Percentiles rank a stretch among this genome's conserved stretches.
These are phyloP conservation scores for Fusarium acutatum DNA, from an alignment of 2,329 filamentous ascomycete genomes.

Conservation along the genomic window DNA sequence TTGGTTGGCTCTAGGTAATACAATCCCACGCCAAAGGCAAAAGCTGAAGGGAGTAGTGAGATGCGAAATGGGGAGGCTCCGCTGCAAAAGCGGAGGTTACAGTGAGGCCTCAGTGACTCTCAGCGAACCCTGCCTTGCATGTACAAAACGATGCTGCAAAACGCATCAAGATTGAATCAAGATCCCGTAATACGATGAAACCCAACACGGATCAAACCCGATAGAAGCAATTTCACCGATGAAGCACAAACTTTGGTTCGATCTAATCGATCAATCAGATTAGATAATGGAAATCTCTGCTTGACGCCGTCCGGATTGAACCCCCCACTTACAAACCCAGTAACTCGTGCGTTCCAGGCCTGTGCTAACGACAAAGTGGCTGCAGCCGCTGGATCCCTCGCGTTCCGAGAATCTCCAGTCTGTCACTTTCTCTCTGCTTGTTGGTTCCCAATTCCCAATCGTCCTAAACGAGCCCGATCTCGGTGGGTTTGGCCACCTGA, in stretches of 20 bases:
- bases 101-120: not conserved
- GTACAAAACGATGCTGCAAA: not conserved
- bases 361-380: constrained; percentile 27
- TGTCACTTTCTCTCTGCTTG: not conserved
- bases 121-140: not conserved
- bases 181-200: not conserved
- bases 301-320: not conserved
- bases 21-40: not conserved
- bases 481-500: constrained; percentile 22
- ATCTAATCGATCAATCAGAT: constrained; percentile 39
- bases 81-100: constrained; percentile 21
- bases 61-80: not conserved
- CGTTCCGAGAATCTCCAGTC: constrained; percentile 2
- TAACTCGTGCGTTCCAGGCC: constrained; percentile 29
- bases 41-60: not conserved
- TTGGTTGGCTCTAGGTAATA: not conserved
- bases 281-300: constrained; percentile 33
- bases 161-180: not conserved
- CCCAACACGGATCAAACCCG: not conserved
- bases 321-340: constrained; percentile 11
- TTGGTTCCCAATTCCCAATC: not conserved
- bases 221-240: not conserved
- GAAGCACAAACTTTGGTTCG: not conserved
- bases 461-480: constrained; percentile 23
- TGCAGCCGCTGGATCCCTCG: constrained; percentile 23